Evolutionary conservation across 306 rosid genomes (phyloP).

Genomic region (Delonix regia): DNA sequence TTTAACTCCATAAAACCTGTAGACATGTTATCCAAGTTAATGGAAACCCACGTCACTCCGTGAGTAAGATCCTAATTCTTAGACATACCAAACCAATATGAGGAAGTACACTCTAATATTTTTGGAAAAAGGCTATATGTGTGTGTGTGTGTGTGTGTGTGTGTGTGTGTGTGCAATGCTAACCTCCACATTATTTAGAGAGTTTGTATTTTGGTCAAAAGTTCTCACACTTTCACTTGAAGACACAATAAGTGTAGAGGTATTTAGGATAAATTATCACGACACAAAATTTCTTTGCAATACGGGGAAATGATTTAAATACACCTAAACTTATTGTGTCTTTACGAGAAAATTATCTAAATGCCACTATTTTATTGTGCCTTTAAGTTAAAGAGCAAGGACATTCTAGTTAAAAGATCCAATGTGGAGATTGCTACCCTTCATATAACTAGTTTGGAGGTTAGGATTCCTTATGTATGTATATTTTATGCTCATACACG

Average conservation of each 20-base stretch:
- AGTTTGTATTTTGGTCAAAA: too few species aligned
- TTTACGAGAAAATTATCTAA: background rate
- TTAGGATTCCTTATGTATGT: background rate
- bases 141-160: too few species aligned
- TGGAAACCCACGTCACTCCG: background rate
- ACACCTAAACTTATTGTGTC: background rate
- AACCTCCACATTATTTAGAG: too few species aligned
- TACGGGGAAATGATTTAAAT: background rate
- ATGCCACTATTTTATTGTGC: background rate
- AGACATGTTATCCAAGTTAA: background rate
- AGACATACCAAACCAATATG: too few species aligned
- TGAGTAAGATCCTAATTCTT: too few species aligned
- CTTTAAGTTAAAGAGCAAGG: background rate
- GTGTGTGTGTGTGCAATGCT: too few species aligned
- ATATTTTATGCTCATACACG: background rate
- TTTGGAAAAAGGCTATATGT: too few species aligned
- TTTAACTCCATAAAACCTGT: background rate
- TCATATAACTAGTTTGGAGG: background rate
- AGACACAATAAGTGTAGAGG: background rate
- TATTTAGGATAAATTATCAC: background rate
- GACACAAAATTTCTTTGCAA: background rate
- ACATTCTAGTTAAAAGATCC: background rate
- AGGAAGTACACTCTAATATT: too few species aligned
- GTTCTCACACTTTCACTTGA: background rate
- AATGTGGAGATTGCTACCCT: background rate